Evolutionary conservation across 257 asterid genomes (phyloP), one percentile per base, ranked within the genome.

Genomic region (Salvia hispanica): DNA sequence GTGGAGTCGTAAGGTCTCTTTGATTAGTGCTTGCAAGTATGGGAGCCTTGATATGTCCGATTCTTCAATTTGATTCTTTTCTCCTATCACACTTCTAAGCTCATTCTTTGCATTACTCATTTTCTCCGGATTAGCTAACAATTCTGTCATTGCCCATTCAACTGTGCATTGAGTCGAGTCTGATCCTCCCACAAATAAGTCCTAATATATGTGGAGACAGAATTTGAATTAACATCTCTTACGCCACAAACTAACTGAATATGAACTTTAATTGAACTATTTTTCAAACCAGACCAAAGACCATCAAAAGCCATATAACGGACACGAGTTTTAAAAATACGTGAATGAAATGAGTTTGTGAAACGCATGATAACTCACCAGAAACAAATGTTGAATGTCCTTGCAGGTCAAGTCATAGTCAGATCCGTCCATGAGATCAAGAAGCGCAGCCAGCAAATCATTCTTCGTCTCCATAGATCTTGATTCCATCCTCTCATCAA

Each of bases 61-160:
- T 63, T 82, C 87, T 53, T 79, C 57, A 5, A 72, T 70, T 14
- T 28, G 72, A 4, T 68, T 51, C n/a, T 60, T 64, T 48, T 57
- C 16, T 13, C 70, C 78, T 0, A 62, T 45, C 37, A 74, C 44
- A 25, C 16, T 21, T 36, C 11, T 54, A 0, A 81, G 40, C 65
- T 81, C 86, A 6, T 47, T 46, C 58, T 62, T 75, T 0, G 75
- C 80, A 14, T 37, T 76, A 4, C n/a, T 9, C 69, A 76, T 40
- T 45, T 53, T 72, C 5, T 61, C 68, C 1, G 79, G 83, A 47
- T 62, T 81, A 12, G 58, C 28, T 6, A 75, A 15, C 18, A 78
- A 2, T 13, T 81, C 81, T 57, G 78, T 57, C 80, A 80, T 74
- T 6, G 74, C 66, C 85, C 82, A 80, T 51, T 77, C 85, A 3